A percentile compares a stretch with the other conserved stretches of the same genome.
These are phyloP conservation scores for Metschnikowia corniflorae DNA, from an alignment of 805 yeast genomes.

Conservation along the genomic window DNA sequence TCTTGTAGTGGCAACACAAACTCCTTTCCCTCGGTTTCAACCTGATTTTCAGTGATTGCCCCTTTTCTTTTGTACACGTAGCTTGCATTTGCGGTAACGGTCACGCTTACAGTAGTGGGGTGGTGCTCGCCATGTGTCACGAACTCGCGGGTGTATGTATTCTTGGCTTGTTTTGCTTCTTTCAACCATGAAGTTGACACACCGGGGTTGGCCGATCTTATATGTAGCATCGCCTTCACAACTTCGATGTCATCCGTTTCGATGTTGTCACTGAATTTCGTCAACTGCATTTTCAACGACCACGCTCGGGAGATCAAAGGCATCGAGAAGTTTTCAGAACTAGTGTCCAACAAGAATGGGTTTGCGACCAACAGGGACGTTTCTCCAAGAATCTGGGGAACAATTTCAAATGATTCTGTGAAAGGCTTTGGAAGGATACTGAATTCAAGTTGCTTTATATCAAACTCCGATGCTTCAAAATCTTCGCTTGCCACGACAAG, in stretches of 20 bases:
- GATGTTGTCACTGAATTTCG: slow-evolving; percentile 5
- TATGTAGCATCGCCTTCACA: slow-evolving; percentile 14
- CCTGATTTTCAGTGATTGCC: slow-evolving; percentile 24
- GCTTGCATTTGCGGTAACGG: slow-evolving; percentile 14
- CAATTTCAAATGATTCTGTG: slow-evolving; percentile 19
- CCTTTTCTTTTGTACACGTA: slow-evolving; percentile 10
- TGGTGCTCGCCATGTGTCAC: slow-evolving; percentile 37
- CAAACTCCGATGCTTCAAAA: slow-evolving; percentile 23
- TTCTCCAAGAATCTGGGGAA: slow-evolving; percentile 27
- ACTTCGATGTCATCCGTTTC: slow-evolving; percentile 17
- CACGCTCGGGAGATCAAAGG: slow-evolving; percentile 31
- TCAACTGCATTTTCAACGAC: slow-evolving; percentile 22
- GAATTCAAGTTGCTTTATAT: slow-evolving; percentile 19
- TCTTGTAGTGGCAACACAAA: slow-evolving; percentile 60
- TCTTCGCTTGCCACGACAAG: slow-evolving; percentile 22
- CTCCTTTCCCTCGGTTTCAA: slow-evolving; percentile 42
- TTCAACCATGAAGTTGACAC: slow-evolving; percentile 20
- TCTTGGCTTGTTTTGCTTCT: not conserved
- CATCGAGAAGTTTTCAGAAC: slow-evolving; percentile 19
- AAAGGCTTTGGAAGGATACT: slow-evolving; percentile 28
- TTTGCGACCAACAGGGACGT: slow-evolving; percentile 32
- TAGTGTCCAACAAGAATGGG: slow-evolving; percentile 28
- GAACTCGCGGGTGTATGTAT: slow-evolving; percentile 20
- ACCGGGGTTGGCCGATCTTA: slow-evolving; percentile 28
- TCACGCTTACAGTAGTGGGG: slow-evolving; percentile 35